Evolutionary conservation across 2,329 filamentous ascomycete genomes (phyloP).

Genomic region (Paecilomyces fulvus): DNA sequence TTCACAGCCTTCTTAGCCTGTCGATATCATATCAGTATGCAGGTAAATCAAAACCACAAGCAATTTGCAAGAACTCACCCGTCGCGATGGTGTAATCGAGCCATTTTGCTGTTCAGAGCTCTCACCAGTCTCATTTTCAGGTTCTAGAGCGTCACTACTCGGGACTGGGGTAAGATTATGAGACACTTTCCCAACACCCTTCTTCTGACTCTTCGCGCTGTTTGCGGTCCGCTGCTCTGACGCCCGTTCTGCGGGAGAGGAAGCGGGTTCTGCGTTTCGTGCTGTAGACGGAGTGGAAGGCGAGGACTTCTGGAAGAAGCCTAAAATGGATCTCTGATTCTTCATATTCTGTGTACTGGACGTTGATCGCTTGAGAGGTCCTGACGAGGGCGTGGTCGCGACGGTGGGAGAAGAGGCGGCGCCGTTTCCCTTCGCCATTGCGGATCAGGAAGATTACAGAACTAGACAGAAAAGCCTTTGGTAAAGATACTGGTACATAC

Average conservation of each 20-base stretch:
- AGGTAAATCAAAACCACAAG: constrained; percentile 4
- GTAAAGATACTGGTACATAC: not conserved
- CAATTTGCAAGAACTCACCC: constrained; percentile 45
- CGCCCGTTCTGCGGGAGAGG: constrained; percentile 27
- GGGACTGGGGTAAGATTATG: constrained; percentile 62
- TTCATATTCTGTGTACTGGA: constrained; percentile 42
- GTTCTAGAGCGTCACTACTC: constrained; percentile 67
- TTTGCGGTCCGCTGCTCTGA: constrained; percentile 19
- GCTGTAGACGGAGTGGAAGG: constrained; percentile 34
- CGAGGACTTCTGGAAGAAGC: constrained; percentile 63
- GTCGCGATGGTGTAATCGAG: constrained; percentile 68
- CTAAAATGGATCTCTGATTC: constrained; percentile 64
- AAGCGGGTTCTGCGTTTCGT: constrained; percentile 24
- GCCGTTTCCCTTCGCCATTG: constrained; percentile 31
- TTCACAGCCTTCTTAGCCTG: constrained; percentile 55
- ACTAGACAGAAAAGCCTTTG: not conserved
- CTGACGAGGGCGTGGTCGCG: constrained; percentile 28
- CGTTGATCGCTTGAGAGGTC: constrained; percentile 31
- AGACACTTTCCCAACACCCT: constrained; percentile 28
- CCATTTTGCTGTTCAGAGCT: constrained; percentile 31
- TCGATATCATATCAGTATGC: constrained; percentile 2
- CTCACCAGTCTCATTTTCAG: constrained; percentile 47
- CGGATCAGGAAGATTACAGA: constrained; percentile 3
- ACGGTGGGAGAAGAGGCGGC: constrained; percentile 25
- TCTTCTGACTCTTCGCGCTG: constrained; percentile 36